Evolutionary conservation across 1,139 yeast genomes (phyloP), one percentile per base, ranked within the genome.

Genomic region (Geotrichum klebahnii): DNA sequence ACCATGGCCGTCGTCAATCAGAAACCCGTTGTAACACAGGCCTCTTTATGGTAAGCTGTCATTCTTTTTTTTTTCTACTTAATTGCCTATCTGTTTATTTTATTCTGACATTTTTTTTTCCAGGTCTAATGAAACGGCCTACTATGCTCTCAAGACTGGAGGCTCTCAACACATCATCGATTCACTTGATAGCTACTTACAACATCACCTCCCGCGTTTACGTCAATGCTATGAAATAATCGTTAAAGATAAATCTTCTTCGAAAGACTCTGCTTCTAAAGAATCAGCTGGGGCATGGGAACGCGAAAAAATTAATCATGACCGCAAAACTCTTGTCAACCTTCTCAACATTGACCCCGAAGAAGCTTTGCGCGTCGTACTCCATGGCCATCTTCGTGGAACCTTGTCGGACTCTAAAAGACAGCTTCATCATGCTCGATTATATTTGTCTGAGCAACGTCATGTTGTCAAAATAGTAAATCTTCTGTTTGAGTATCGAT

Each of bases 121-220:
- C 16, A 58, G 61, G 59, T 59, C 64, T n/a, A 60, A 56, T 48
- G 63, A 61, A 53, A 59, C 64, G n/a, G 64, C 64, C 10, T 60
- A 57, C 47, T 54, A 57, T 46, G 58, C 57, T 19, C 47, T 61
- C 35, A 40, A 50, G 32, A 42, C 53, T 14, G 48, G 55, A 28
- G 53, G 53, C 12, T 44, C 53, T 22, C 46, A 54, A n/a, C 57
- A 54, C 42, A 48, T 58, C 6, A 26, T 61, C 44, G 49, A 49
- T 38, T 55, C 60, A 22, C 53, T 61, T 12, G 57, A 53, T 32
- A 37, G 41, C 31, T 64, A 63, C 46, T 45, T 59, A 20, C 51
- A 48, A 8, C 43, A 37, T 36, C 51, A 54, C 33, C 39, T 57
- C 8, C 42, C 52, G 16, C 61, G 56, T 48, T 45, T 60, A 22